These are phyloP conservation scores for Baudoinia panamericana DNA, from an alignment of 495 filamentous ascomycete genomes.

Conservation along the genomic window DNA sequence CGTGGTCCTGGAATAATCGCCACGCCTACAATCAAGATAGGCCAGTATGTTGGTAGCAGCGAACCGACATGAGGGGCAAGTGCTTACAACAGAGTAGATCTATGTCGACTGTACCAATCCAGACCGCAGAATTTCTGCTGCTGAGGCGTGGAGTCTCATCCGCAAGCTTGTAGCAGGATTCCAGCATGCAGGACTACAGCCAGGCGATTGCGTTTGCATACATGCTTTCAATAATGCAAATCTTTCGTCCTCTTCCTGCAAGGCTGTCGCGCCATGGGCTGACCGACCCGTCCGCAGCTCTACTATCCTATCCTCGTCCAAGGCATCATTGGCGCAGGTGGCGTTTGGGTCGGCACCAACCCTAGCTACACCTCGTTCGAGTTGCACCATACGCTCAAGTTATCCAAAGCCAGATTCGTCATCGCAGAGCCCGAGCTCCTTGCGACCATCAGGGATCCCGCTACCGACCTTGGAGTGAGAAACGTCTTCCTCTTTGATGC, in stretches of 20 bases:
- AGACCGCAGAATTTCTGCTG: slow-evolving; percentile 10
- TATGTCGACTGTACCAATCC: slow-evolving; percentile 21
- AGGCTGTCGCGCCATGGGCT: not conserved
- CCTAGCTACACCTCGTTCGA: slow-evolving; percentile 31
- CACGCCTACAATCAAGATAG: slow-evolving; percentile 21
- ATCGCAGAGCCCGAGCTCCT: slow-evolving; percentile 42
- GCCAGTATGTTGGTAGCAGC: slow-evolving; percentile 9
- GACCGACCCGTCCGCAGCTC: slow-evolving; percentile 1
- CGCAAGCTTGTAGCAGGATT: slow-evolving; percentile 26
- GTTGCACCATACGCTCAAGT: slow-evolving; percentile 32
- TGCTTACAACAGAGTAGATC: slow-evolving; percentile 4
- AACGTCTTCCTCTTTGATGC: slow-evolving; percentile 42
- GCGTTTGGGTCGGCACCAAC: slow-evolving; percentile 30
- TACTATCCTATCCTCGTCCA: slow-evolving; percentile 27
- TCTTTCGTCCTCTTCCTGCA: not conserved
- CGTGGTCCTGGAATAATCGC: slow-evolving; percentile 22
- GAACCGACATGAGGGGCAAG: not conserved
- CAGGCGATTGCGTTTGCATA: slow-evolving; percentile 24
- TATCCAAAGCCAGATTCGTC: slow-evolving; percentile 29
- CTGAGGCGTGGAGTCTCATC: slow-evolving; percentile 14
- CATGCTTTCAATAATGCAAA: slow-evolving; percentile 32
- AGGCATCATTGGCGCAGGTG: slow-evolving; percentile 30
- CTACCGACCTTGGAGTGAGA: slow-evolving; percentile 31
- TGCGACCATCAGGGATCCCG: slow-evolving; percentile 30
- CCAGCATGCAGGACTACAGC: slow-evolving; percentile 18